These are phyloP conservation scores for Penicillium waksmanii DNA, from an alignment of 495 filamentous ascomycete species.

Conservation along the genomic window DNA sequence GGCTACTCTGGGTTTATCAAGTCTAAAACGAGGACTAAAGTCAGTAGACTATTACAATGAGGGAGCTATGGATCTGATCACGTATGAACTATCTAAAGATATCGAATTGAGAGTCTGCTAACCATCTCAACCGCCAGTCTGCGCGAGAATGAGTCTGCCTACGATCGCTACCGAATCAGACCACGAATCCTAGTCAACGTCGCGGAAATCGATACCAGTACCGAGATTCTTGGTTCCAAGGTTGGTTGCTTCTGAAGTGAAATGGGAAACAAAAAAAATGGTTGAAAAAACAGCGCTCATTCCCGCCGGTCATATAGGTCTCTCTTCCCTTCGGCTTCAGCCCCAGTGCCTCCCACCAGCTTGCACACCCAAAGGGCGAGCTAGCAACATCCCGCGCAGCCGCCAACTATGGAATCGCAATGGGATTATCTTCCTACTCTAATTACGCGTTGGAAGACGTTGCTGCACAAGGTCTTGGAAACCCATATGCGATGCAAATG, in stretches of 20 bases:
- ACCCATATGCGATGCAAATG: constrained; percentile 68
- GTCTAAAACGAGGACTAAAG: constrained; percentile 6
- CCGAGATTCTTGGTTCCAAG: constrained; percentile 47
- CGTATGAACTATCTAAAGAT: constrained; percentile 17
- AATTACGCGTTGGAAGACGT: constrained; percentile 58
- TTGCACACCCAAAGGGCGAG: constrained; percentile 84
- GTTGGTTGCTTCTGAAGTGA: constrained; percentile 7
- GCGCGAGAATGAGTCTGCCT: constrained; percentile 56
- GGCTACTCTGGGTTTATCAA: background rate
- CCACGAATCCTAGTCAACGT: constrained; percentile 61
- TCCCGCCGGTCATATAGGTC: constrained; percentile 38
- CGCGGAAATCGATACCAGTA: constrained; percentile 51
- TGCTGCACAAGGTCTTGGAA: constrained; percentile 39
- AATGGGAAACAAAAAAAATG: background rate
- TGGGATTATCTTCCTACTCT: constrained; percentile 60
- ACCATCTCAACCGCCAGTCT: constrained; percentile 29
- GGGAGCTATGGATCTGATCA: constrained; percentile 46
- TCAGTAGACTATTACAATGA: constrained; percentile 53
- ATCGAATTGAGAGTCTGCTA: background rate
- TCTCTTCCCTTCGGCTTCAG: constrained; percentile 85
- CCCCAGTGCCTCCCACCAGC: constrained; percentile 83
- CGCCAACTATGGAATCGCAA: constrained; percentile 67
- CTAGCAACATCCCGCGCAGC: constrained; percentile 79
- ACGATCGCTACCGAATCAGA: constrained; percentile 55
- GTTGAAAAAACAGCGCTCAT: background rate